phyloP scores from a whole-genome alignment of 192 early-diverging fungal species.

The Phycomyces blakesleeanus region DNA sequence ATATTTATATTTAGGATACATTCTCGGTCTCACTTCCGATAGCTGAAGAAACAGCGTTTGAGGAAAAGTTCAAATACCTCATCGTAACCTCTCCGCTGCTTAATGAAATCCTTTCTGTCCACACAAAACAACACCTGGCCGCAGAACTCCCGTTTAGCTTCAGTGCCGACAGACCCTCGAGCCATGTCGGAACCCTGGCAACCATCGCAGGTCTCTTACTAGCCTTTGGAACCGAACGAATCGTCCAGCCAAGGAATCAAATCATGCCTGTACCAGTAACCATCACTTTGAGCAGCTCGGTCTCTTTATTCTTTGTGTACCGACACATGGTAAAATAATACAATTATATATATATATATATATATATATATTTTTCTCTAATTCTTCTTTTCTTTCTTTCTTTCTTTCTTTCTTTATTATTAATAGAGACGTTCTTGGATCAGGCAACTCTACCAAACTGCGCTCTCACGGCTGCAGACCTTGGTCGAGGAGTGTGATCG shows the following conservation, averaged over 20 bases:
- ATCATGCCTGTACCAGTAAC: conserved; percentile 15
- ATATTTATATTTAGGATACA: no score
- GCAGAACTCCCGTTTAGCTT: conserved; percentile 13
- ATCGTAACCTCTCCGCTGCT: conserved; percentile 56
- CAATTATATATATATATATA: no score
- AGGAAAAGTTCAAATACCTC: conserved; percentile 57
- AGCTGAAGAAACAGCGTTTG: conserved; percentile 49
- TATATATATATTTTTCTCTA: no score
- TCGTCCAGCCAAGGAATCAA: conserved; percentile 1
- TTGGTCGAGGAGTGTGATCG: conserved; percentile 44
- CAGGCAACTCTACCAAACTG: conserved; percentile 38
- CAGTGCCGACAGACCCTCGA: not conserved
- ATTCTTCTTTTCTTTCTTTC: no score
- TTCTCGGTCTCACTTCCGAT: conserved; percentile 44
- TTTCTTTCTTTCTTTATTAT: conserved; percentile 1
- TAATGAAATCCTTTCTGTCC: conserved; percentile 40
- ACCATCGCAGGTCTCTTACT: conserved; percentile 19
- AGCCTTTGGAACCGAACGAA: conserved; percentile 14
- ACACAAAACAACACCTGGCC: conserved; percentile 9
- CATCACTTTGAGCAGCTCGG: conserved; percentile 10
- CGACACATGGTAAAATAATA: conserved; percentile 42
- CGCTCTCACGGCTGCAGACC: conserved; percentile 38
- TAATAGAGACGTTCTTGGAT: conserved; percentile 44
- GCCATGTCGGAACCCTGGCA: conserved; percentile 1
- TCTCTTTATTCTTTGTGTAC: conserved; percentile 37